Base-by-base conservation (phyloP, 2,329 filamentous ascomycete species). In the Rutstroemia sp. region DNA sequence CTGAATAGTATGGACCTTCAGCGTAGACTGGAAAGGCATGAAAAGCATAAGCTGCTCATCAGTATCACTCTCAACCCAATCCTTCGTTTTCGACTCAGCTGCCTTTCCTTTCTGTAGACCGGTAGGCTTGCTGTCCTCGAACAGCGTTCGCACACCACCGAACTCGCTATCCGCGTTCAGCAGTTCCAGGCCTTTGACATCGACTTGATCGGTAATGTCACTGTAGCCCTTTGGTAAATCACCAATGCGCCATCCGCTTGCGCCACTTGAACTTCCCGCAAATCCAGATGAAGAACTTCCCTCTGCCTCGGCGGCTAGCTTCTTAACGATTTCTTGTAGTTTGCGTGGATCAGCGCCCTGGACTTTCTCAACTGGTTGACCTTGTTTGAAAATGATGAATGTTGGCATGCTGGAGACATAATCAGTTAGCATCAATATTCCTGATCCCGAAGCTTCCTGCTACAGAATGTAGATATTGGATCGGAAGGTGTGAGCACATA, bases 21-120 rank as follows among this genome's bases (percentile, higher is more conserved):
- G 71, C 48, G 84, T 89, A 34, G 87, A 83, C 71, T 92, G 87
- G 74, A 99, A 96, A 0, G 94, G 92, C 57, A 95, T 79, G 73
- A 86, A 97, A 48, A 99, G 80, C 80, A 97, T 88, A 60, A 99
- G 77, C 76, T 99, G 94, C 74, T 97, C 92, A 69, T 99, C 94
- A 38, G 92, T 95, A 69, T 96, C 92, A 71, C 90, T 96, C 77
- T 96, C 89, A 21, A 97, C 85, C 86, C 89, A 97, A 73, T 99
- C 92, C 68, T 82, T 83, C 54, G 62, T 61, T 27, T 75, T 70
- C 23, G 70, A 71, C 37, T 75, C 73, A 9, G 73, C 71, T 17
- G 70, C 73, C 68, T 84, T 84, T 55, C 74, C 79, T 65, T 83
- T 82, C 49, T 72, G 70, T 55, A 92, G 71, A 1, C 78, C 78